Evolutionary conservation across 331 rosid species (phyloP).

Genomic region (Quercus phellos): DNA sequence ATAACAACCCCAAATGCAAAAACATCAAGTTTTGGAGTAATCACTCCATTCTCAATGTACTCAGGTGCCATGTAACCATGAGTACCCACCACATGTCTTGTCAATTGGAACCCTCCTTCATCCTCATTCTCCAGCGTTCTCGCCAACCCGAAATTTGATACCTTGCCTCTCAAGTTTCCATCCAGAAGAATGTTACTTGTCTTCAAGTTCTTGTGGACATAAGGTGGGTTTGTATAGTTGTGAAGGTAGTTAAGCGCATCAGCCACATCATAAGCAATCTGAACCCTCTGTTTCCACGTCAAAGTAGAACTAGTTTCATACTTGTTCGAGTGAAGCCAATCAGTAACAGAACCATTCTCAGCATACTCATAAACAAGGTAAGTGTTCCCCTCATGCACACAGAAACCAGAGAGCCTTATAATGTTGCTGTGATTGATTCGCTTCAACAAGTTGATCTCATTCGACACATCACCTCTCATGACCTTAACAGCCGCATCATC

Average conservation of each 20-base stretch:
- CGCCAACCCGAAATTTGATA: slow-evolving; percentile 63
- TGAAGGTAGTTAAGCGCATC: slow-evolving; percentile 74
- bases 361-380: slow-evolving; percentile 77
- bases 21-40: slow-evolving; percentile 70
- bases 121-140: slow-evolving; percentile 37
- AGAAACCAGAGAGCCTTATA: slow-evolving; percentile 66
- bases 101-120: slow-evolving; percentile 41
- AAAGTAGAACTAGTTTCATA: slow-evolving; percentile 4
- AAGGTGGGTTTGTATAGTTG: slow-evolving; percentile 53
- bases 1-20: slow-evolving; percentile 67
- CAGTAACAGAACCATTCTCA: slow-evolving; percentile 44
- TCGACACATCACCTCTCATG: slow-evolving; percentile 55
- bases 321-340: slow-evolving; percentile 37
- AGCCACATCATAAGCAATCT: slow-evolving; percentile 61
- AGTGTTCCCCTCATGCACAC: slow-evolving; percentile 55
- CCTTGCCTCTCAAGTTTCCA: slow-evolving; percentile 48
- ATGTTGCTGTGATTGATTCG: slow-evolving; percentile 64
- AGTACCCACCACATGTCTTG: slow-evolving; percentile 73
- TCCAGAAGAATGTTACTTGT: slow-evolving; percentile 62
- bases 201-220: slow-evolving; percentile 62
- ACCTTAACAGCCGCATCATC: slow-evolving; percentile 74
- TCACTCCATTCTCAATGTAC: slow-evolving; percentile 58
- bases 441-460: slow-evolving; percentile 61
- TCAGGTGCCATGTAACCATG: slow-evolving; percentile 80
- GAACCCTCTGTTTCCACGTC: slow-evolving; percentile 70